A percentile compares a stretch with the other conserved stretches of the same genome.
Evolutionary conservation across 1,284 basidiomycete species (phyloP).

Genomic region (Ganoderma boninense): DNA sequence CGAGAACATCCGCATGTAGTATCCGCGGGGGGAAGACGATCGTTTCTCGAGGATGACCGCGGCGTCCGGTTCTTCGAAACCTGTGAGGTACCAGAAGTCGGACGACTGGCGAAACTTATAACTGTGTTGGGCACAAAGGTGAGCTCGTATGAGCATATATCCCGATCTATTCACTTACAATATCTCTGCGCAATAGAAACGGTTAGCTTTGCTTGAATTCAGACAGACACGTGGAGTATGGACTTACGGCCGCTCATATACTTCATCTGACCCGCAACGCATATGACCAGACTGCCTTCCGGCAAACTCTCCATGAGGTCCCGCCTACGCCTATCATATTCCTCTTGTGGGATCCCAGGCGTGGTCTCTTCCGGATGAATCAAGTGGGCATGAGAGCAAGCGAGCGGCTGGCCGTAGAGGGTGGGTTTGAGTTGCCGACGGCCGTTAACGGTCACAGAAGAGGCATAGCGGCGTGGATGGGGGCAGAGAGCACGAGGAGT

Average conservation of each 20-base stretch:
- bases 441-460: conserved; percentile 28
- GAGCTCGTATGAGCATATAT: neutral
- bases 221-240: neutral
- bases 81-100: conserved; percentile 95
- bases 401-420: conserved; percentile 41
- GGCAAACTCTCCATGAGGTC: conserved; percentile 83
- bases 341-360: conserved; percentile 82
- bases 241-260: conserved; percentile 88
- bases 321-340: conserved; percentile 85
- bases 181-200: conserved; percentile 46
- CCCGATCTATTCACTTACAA: conserved; percentile 49
- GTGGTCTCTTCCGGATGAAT: conserved; percentile 71
- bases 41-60: conserved; percentile 87
- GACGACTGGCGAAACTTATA: conserved; percentile 96
- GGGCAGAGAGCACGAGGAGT: neutral
- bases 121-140: conserved; percentile 48
- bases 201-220: neutral
- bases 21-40: conserved; percentile 74
- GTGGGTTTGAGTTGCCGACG: conserved; percentile 38
- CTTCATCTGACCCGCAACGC: conserved; percentile 83
- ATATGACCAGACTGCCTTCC: conserved; percentile 81
- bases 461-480: conserved; percentile 23
- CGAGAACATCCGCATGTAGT: conserved; percentile 92
- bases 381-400: conserved; percentile 41
- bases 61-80: conserved; percentile 94